Evolutionary conservation across 2,329 filamentous ascomycete species (phyloP).

Genomic region (Monosporascus sp.): DNA sequence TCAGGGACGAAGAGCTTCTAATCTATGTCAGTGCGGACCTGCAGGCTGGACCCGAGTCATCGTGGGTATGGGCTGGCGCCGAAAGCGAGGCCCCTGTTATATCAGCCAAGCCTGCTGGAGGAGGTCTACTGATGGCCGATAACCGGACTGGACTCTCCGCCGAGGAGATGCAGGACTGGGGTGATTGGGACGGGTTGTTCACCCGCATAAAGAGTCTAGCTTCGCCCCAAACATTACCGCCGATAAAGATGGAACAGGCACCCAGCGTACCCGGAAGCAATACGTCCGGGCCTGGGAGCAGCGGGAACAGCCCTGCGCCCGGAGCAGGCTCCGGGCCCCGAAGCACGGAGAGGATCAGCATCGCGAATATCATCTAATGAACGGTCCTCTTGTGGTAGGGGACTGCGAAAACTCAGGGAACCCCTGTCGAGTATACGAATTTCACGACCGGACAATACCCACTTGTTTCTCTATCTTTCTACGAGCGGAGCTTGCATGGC

Average conservation of each 20-base stretch:
- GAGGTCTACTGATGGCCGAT: slow-evolving; percentile 40
- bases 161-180: slow-evolving; percentile 64
- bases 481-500: not conserved
- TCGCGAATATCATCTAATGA: slow-evolving; percentile 38
- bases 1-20: slow-evolving; percentile 78
- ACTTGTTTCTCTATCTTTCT: not conserved
- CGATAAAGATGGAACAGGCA: slow-evolving; percentile 28
- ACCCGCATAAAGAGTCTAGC: slow-evolving; percentile 52
- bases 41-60: slow-evolving; percentile 70
- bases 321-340: slow-evolving; percentile 26
- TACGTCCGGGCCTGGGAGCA: slow-evolving; percentile 16
- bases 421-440: slow-evolving; percentile 15
- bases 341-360: slow-evolving; percentile 40
- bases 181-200: slow-evolving; percentile 75
- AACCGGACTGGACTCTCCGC: slow-evolving; percentile 48
- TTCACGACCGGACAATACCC: slow-evolving; percentile 14
- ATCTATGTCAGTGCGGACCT: slow-evolving; percentile 83
- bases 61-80: slow-evolving; percentile 76
- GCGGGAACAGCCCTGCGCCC: slow-evolving; percentile 29
- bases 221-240: slow-evolving; percentile 27
- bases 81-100: slow-evolving; percentile 39
- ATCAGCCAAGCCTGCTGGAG: slow-evolving; percentile 26
- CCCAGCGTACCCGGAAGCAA: slow-evolving; percentile 16
- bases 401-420: not conserved
- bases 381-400: not conserved